These are phyloP conservation scores for Calycina marina DNA, from an alignment of 2,329 filamentous ascomycete species.

Conservation along the genomic window DNA sequence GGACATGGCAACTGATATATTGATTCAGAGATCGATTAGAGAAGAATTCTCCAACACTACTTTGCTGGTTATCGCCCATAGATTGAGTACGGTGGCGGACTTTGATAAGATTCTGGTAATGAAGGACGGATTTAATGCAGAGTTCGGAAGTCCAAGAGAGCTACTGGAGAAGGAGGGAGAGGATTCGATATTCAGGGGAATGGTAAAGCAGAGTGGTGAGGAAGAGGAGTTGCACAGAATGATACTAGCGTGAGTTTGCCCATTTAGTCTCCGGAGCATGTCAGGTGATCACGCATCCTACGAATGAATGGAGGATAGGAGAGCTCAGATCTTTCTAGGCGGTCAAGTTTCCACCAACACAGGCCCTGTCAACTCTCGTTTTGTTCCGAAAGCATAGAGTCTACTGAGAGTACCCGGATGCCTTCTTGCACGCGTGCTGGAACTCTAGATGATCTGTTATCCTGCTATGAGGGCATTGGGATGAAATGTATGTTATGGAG, in stretches of 20 bases:
- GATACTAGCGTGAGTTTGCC: conserved; percentile 6
- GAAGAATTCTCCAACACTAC: conserved; percentile 56
- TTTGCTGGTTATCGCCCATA: conserved; percentile 58
- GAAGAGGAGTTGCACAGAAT: conserved; percentile 12
- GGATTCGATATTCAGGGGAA: conserved; percentile 10
- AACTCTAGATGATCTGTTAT: too few species aligned
- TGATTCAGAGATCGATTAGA: conserved; percentile 59
- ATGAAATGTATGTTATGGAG: too few species aligned
- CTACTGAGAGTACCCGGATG: too few species aligned
- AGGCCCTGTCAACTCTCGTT: too few species aligned
- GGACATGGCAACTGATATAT: conserved; percentile 57
- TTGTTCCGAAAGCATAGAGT: too few species aligned
- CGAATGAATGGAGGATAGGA: too few species aligned
- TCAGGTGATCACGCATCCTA: too few species aligned
- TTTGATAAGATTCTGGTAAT: conserved; percentile 66
- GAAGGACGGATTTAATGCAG: conserved; percentile 48
- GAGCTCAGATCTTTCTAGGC: too few species aligned
- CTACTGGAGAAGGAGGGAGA: conserved; percentile 23
- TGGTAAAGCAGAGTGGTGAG: conserved; percentile 21
- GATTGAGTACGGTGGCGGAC: conserved; percentile 60
- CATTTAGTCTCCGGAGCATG: too few species aligned
- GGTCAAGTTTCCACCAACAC: too few species aligned
- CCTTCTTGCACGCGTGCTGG: too few species aligned
- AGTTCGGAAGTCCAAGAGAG: conserved; percentile 49
- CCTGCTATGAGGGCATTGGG: too few species aligned